phyloP scores from a whole-genome alignment of 2,329 filamentous ascomycete species.

The Aspergillus ustus region DNA sequence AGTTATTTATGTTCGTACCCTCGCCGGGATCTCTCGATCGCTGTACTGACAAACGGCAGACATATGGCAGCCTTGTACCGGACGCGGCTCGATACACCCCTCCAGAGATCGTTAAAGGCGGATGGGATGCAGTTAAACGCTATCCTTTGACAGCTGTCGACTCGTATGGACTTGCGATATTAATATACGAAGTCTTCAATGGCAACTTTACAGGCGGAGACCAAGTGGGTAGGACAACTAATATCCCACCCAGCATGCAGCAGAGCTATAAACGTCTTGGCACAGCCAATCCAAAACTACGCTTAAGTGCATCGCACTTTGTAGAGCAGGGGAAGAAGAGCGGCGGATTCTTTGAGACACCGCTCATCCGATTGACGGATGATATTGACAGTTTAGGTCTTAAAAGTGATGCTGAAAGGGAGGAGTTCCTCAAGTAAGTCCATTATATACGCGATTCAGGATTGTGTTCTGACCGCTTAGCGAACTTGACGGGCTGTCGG shows the following conservation, averaged over 20 bases:
- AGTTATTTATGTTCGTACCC: conserved; percentile 73
- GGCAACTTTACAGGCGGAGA: conserved; percentile 76
- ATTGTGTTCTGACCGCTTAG: conserved; percentile 41
- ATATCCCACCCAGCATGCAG: conserved; percentile 85
- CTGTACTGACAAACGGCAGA: conserved; percentile 54
- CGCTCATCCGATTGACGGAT: conserved; percentile 88
- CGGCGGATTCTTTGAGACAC: conserved; percentile 89
- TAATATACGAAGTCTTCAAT: conserved; percentile 92
- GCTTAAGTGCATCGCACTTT: conserved; percentile 82
- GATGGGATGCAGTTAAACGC: conserved; percentile 91
- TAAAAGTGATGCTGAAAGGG: conserved; percentile 81
- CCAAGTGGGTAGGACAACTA: conserved; percentile 83
- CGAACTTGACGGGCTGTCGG: conserved; percentile 82
- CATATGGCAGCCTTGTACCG: conserved; percentile 83
- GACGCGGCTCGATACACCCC: conserved; percentile 83
- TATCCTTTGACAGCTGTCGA: conserved; percentile 82
- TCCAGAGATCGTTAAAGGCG: conserved; percentile 80
- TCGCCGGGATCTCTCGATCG: not conserved
- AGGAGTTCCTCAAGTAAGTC: conserved; percentile 75
- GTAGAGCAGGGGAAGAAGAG: conserved; percentile 83
- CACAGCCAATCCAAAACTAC: conserved; percentile 85
- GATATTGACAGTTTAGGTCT: conserved; percentile 91
- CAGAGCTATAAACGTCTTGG: conserved; percentile 87
- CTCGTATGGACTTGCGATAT: conserved; percentile 80
- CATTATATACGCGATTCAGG: not conserved